phyloP scores from a whole-genome alignment of 108 stramenopile genomes.

The Asterionellopsis glacialis region DNA sequence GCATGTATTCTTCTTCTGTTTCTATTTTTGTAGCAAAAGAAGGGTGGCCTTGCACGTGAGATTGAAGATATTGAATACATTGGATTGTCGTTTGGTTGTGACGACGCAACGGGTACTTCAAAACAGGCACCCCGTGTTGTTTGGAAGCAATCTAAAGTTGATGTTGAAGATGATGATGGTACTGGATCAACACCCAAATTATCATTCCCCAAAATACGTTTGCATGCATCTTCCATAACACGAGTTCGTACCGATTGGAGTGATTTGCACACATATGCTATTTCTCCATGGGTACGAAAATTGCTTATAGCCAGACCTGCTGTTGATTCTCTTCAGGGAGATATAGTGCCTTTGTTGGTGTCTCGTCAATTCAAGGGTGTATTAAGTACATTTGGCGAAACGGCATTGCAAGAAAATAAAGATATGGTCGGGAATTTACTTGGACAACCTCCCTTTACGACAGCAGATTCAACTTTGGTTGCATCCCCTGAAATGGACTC shows the following conservation, averaged over 20 bases:
- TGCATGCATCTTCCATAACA: constrained; percentile 33
- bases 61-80: constrained; percentile 86
- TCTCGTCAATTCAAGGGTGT: constrained; percentile 69
- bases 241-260: constrained; percentile 37
- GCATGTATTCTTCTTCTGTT: background rate
- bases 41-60: constrained; percentile 61
- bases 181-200: constrained; percentile 76
- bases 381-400: constrained; percentile 54
- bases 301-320: constrained; percentile 40
- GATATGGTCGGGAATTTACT: background rate
- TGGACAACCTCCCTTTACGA: constrained; percentile 15
- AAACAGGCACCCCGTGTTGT: constrained; percentile 47
- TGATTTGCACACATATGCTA: constrained; percentile 79
- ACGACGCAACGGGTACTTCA: background rate
- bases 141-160: constrained; percentile 65
- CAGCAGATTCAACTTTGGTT: background rate
- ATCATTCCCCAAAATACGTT: constrained; percentile 43
- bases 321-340: constrained; percentile 45
- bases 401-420: constrained; percentile 15
- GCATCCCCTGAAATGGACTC: constrained; percentile 4
- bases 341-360: constrained; percentile 69
- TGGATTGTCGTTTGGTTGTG: constrained; percentile 35
- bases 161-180: constrained; percentile 70
- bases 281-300: constrained; percentile 75
- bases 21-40: constrained; percentile 36